Percentiles rank a stretch among this genome's conserved stretches.
Conservation (phyloP, 78 protist species). For the Dictyostelium intermedium region DNA sequence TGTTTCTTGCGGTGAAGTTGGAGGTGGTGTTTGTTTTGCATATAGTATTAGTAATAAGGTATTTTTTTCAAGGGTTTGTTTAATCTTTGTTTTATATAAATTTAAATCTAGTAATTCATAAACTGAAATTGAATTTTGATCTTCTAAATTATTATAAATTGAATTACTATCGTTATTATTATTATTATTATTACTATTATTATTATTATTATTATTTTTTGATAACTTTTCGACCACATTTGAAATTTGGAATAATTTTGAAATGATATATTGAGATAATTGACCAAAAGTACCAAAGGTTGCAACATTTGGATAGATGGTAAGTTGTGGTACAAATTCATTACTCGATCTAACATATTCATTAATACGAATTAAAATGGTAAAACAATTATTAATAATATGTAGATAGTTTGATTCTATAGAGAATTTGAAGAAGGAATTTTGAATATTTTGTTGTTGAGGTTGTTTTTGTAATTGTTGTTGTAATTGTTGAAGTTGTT, state of each 20-base stretch:
- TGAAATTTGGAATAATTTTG: slow-evolving; percentile 6
- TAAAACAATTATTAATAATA: slow-evolving; percentile 5
- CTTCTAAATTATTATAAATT: neutral
- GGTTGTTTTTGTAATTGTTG: neutral
- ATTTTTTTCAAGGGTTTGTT: slow-evolving; percentile 7
- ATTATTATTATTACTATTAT: neutral
- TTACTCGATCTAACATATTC: neutral
- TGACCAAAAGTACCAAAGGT: slow-evolving; percentile 1
- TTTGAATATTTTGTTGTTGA: neutral
- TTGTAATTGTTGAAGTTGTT: neutral
- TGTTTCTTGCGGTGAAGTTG: neutral
- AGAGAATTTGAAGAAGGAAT: neutral
- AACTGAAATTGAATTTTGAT: neutral
- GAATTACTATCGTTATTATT: neutral
- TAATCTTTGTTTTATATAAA: neutral
- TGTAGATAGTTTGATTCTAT: neutral
- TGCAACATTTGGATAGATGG: neutral
- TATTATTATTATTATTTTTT: neutral
- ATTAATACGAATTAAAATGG: neutral
- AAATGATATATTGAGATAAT: neutral
- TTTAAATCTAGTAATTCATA: neutral
- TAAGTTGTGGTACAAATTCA: slow-evolving; percentile 19
- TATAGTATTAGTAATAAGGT: neutral
- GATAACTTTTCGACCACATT: neutral
- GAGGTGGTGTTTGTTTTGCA: neutral